Evolutionary conservation across 2,329 filamentous ascomycete genomes (phyloP), one percentile per base, ranked within the genome.

Genomic region (Cladophialophora bantiana): DNA sequence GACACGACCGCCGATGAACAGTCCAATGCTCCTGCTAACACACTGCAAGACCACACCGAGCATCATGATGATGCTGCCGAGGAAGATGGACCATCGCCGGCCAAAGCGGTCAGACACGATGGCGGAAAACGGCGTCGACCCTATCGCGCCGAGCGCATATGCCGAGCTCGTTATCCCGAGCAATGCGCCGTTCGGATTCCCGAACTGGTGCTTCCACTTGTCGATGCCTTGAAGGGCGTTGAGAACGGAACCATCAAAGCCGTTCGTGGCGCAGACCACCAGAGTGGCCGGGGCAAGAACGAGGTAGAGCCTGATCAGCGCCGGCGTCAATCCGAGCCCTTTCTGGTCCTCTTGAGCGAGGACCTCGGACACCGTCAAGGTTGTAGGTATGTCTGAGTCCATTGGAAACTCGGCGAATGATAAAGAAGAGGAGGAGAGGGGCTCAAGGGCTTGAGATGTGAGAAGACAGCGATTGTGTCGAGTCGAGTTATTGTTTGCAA

Each of bases 1-100:
- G 71, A 88, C 86, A 50, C 88, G 83, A 48, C 86, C 87, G 15
- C 80, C 84, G 72, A 87, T 82, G 71, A 86, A 88, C 81, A 87
- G 71, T 3, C 65, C 69, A 48, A 73, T 67, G 59, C 73, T 75
- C 34, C 65, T 68, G 10, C 72, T 67, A n/a, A 73, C 68, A 9
- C 67, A 68, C 58, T 75, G 73, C 35, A 76, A 66, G 9, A 77
- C 68, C 36, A 78, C 81, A 61, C 80, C 82, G 15, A 79, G 56
- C 67, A 82, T 73, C 78, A 83, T 82, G 66, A 84, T 74, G 9
- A 78, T 12, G 68, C 79, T 81, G 34, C 82, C 83, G 66, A 81
- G 80, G 58, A 83, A 78, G 54, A 85, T 78, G 64, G 81, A 82
- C 68, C 77, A 74, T 42, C 80, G 77, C 59, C 83, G 77, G 15